phyloP scores from a whole-genome alignment of 495 filamentous ascomycete species.

The Penicillium pancosmium region DNA sequence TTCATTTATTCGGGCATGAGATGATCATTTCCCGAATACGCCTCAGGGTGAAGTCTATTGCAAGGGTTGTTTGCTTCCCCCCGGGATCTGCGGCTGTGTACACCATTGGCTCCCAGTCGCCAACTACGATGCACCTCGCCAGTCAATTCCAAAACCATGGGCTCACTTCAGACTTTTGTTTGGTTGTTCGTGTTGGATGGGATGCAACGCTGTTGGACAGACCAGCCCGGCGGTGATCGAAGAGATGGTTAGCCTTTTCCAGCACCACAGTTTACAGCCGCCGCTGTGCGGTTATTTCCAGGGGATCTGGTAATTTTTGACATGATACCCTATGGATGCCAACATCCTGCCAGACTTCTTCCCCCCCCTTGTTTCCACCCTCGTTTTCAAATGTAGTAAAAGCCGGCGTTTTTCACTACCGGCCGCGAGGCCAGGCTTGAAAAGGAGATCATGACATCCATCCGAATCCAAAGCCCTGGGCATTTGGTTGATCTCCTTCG shows the following conservation, averaged over 20 bases:
- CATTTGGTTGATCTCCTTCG: conserved; percentile 31
- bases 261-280: conserved; percentile 22
- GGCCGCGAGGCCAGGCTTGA: conserved; percentile 1
- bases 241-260: conserved; percentile 27
- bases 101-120: conserved; percentile 17
- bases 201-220: conserved; percentile 27
- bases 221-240: conserved; percentile 27
- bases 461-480: conserved; percentile 1
- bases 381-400: neutral
- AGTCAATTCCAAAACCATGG: conserved; percentile 21
- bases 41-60: neutral
- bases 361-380: neutral
- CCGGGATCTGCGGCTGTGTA: conserved; percentile 21
- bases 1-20: conserved; percentile 8
- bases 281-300: conserved; percentile 20
- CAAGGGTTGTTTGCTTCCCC: neutral
- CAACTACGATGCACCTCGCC: conserved; percentile 18
- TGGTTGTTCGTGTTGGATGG: conserved; percentile 24
- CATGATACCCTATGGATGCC: conserved; percentile 2
- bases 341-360: neutral
- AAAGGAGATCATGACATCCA: conserved; percentile 6
- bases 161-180: conserved; percentile 12
- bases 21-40: conserved; percentile 14
- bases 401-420: neutral
- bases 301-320: conserved; percentile 4